Percentiles rank a stretch among this genome's conserved stretches.
Evolutionary conservation across 148 eudicot species (phyloP).

Genomic region (Vaccinium corymbosum): DNA sequence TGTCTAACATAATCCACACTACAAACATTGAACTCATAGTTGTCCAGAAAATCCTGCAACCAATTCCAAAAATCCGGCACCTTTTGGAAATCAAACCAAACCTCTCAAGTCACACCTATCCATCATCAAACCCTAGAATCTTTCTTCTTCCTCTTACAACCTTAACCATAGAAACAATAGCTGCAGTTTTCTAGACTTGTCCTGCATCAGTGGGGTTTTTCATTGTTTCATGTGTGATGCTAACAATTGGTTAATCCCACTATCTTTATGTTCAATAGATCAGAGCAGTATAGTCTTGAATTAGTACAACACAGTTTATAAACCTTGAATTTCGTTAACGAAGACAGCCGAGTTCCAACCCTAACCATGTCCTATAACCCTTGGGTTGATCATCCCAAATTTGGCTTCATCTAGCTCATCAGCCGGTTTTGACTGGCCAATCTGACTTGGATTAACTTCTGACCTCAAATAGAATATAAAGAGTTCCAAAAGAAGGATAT

Average conservation of each 20-base stretch:
- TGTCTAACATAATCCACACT: not conserved
- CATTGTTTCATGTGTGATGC: not conserved
- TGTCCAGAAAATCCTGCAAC: not conserved
- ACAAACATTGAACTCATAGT: not conserved
- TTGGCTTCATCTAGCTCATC: not conserved
- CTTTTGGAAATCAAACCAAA: not conserved
- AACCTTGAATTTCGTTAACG: not conserved
- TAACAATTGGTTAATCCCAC: not conserved
- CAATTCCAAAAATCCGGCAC: not conserved
- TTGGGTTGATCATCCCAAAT: not conserved
- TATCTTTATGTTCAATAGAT: not conserved
- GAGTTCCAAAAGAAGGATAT: constrained; percentile 6
- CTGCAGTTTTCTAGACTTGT: not conserved
- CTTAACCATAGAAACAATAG: not conserved
- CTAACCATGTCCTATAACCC: not conserved
- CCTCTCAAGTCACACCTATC: not conserved
- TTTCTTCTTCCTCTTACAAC: not conserved
- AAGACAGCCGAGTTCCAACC: not conserved
- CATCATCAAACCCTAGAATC: not conserved
- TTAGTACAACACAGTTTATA: not conserved
- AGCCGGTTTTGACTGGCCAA: not conserved
- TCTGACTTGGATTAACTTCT: constrained; percentile 5
- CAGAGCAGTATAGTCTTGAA: not conserved
- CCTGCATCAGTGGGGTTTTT: not conserved
- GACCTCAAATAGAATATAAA: not conserved